These are phyloP conservation scores for Fusarium praegraminearum DNA, from an alignment of 2,329 filamentous ascomycete species.

Conservation along the genomic window DNA sequence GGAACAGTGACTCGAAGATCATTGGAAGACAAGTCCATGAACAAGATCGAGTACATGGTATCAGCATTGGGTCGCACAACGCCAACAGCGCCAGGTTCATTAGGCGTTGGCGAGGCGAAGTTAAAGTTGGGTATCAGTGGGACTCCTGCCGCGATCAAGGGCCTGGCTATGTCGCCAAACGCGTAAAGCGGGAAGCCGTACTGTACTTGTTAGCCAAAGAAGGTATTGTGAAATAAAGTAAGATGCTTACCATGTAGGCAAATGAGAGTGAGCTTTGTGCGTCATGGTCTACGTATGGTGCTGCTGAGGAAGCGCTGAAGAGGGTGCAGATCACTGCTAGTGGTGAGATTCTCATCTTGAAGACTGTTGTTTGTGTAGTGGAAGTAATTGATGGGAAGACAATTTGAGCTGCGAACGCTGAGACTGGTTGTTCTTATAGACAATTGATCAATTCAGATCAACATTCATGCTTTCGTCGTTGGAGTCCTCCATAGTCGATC, in stretches of 20 bases:
- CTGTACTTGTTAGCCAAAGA: neutral
- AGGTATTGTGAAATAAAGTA: fast-evolving
- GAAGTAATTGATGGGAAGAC: neutral
- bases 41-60: neutral
- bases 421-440: neutral
- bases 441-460: neutral
- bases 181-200: conserved; percentile 5
- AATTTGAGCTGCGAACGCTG: neutral
- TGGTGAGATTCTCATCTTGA: neutral
- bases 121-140: neutral
- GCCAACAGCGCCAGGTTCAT: neutral
- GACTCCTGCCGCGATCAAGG: neutral
- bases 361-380: neutral
- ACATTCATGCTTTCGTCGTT: neutral
- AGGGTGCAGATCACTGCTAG: neutral
- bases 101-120: neutral
- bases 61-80: neutral
- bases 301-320: neutral
- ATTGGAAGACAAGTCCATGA: neutral
- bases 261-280: neutral
- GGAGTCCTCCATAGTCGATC: neutral
- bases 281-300: neutral
- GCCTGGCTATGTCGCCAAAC: neutral
- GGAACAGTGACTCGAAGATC: neutral
- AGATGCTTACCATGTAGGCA: neutral